phyloP scores from a whole-genome alignment of 108 stramenopile genomes.

The Pseudonitzschia multiseries region DNA sequence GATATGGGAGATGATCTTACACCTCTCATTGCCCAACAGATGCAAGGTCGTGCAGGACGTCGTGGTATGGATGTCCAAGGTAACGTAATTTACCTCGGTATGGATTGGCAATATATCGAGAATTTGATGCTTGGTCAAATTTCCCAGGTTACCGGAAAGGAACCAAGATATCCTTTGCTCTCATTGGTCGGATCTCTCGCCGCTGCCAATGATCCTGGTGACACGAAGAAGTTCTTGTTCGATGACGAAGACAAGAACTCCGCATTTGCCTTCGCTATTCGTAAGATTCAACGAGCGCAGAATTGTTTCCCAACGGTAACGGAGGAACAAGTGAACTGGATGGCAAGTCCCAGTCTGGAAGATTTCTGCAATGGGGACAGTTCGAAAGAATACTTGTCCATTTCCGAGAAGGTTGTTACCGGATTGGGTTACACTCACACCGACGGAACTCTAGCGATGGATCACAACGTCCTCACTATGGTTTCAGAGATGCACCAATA shows the following conservation, averaged over 20 bases:
- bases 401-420: constrained; percentile 66
- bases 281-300: constrained; percentile 72
- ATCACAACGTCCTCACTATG: constrained; percentile 84
- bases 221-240: constrained; percentile 73
- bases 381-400: constrained; percentile 63
- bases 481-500: constrained; percentile 86
- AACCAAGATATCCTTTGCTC: constrained; percentile 94
- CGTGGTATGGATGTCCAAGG: constrained; percentile 99
- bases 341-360: constrained; percentile 70
- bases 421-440: constrained; percentile 80
- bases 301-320: constrained; percentile 81
- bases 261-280: constrained; percentile 67
- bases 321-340: constrained; percentile 83
- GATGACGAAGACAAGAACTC: constrained; percentile 46
- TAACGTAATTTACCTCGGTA: constrained; percentile 96
- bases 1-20: constrained; percentile 92
- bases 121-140: constrained; percentile 98
- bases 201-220: constrained; percentile 79
- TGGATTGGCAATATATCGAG: constrained; percentile 95
- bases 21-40: constrained; percentile 97
- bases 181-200: constrained; percentile 89
- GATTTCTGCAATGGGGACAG: constrained; percentile 76
- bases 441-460: constrained; percentile 77
- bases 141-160: constrained; percentile 91
- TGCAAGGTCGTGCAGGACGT: constrained; percentile 98